Base-by-base conservation (phyloP, 257 asterid species). In the Sherardia arvensis region DNA sequence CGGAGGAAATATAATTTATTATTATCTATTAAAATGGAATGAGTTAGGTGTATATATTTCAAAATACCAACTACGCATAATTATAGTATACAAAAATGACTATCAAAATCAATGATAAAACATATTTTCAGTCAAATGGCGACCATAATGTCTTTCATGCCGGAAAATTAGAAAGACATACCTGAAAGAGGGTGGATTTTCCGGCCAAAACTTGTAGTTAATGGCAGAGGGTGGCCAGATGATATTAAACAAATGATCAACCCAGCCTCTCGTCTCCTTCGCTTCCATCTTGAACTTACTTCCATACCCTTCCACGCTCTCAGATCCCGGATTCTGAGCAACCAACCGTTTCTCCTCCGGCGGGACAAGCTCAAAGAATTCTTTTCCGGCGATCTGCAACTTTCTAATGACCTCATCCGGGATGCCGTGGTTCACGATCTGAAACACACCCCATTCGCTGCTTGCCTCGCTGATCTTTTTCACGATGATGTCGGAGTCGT, bases 251-350 rank as follows among this genome's bases (percentile, higher is more conserved):
- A 90, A 71, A 63, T 90, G 97, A 71, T 87, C 97, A 15, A 83
- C 95, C 97, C 95, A 90, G 3, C 97, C 95, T 64, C 71, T 86
- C 28, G 84, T 86, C 11, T 89, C 91, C 5, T 74, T 81, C 21
- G 76, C 38, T 68, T 86, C 93, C 20, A 83, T 85, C 17, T 81
- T 92, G 62, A 90, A 59, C 8, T 17, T 59, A 0, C 90, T 81
- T 14, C 95, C 97, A 64, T 87, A 90, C 0, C 95, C 95, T 78
- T 90, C 87, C 5, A 87, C 60, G 26, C 83, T 60, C 9, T 57
- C 77, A 0, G 86, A 76, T 1, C 75, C 81, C 0, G 73, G 69
- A 2, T 80, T 65, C 38, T 85, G 81, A 0, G 94, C 92, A 34
- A 81, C 67, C 55, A 34, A 4, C 26, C 70, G 77, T 65, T 74